Percentiles rank a stretch among this genome's conserved stretches.
These are phyloP conservation scores for Ceratocystis diversiconidia DNA, from an alignment of 2,329 filamentous ascomycete species.

Conservation along the genomic window DNA sequence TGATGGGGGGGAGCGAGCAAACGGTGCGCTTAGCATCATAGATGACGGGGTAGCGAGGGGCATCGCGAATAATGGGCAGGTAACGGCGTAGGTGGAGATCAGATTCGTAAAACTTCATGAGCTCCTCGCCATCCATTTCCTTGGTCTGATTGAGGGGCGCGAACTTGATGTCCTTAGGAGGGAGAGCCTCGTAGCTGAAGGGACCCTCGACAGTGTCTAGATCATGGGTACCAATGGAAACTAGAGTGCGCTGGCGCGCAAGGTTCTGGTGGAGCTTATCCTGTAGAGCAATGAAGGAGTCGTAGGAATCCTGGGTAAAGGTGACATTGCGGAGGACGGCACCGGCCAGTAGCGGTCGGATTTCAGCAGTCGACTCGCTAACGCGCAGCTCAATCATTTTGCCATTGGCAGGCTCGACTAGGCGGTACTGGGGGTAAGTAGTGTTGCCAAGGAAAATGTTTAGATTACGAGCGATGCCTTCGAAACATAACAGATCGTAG, in stretches of 20 bases:
- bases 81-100: constrained; percentile 85
- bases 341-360: constrained; percentile 78
- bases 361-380: constrained; percentile 55
- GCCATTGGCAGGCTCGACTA: constrained; percentile 57
- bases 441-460: constrained; percentile 80
- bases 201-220: constrained; percentile 85
- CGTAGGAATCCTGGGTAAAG: constrained; percentile 82
- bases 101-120: constrained; percentile 92
- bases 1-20: constrained; percentile 90
- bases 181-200: constrained; percentile 88
- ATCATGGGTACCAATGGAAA: constrained; percentile 96
- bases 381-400: constrained; percentile 72
- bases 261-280: constrained; percentile 97
- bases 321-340: constrained; percentile 81
- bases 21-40: constrained; percentile 77
- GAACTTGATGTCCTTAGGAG: constrained; percentile 88
- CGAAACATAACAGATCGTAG: constrained; percentile 91
- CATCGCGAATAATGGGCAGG: constrained; percentile 87
- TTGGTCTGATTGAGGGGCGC: constrained; percentile 79
- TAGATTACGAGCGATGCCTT: constrained; percentile 88
- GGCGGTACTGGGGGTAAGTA: constrained; percentile 62
- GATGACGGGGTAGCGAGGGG: constrained; percentile 88
- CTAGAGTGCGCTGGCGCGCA: constrained; percentile 79
- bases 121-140: constrained; percentile 70
- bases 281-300: constrained; percentile 93